phyloP scores from a whole-genome alignment of 1,284 basidiomycete species.

The Irpex rosettiformis region DNA sequence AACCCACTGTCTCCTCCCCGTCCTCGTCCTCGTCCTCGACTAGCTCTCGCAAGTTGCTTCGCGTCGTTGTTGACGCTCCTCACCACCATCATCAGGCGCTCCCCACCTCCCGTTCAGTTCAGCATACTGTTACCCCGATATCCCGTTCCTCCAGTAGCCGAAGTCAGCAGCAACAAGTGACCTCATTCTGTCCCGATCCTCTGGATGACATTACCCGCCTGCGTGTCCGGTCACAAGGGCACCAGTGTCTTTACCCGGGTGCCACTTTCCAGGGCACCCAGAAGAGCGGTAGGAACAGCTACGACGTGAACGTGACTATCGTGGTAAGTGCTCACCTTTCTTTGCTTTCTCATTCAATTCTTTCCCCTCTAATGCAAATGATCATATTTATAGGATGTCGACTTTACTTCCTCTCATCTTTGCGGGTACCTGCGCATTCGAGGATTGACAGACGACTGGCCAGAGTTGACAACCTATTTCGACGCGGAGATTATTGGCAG shows the following conservation, averaged over 20 bases:
- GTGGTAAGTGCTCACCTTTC: conserved; percentile 35
- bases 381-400: conserved; percentile 65
- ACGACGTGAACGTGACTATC: conserved; percentile 54
- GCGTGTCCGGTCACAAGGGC: conserved; percentile 67
- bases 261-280: conserved; percentile 51
- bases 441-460: conserved; percentile 83
- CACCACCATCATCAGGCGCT: conserved; percentile 15
- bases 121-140: conserved; percentile 13
- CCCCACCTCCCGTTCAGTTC: conserved; percentile 15
- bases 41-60: conserved; percentile 5
- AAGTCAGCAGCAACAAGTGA: conserved; percentile 13
- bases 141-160: conserved; percentile 21
- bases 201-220: conserved; percentile 71
- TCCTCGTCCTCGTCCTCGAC: background rate
- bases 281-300: conserved; percentile 51
- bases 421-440: conserved; percentile 89
- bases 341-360: background rate
- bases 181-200: conserved; percentile 43
- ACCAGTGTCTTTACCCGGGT: conserved; percentile 76
- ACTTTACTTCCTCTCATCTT: conserved; percentile 74
- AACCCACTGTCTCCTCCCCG: background rate
- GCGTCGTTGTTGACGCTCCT: conserved; percentile 10
- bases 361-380: conserved; percentile 34
- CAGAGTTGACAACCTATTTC: conserved; percentile 87
- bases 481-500: conserved; percentile 91